These are phyloP conservation scores for Pseudoscleropodium purum DNA, from an alignment of 225 moss, liverwort and hornwort species.

Conservation along the genomic window DNA sequence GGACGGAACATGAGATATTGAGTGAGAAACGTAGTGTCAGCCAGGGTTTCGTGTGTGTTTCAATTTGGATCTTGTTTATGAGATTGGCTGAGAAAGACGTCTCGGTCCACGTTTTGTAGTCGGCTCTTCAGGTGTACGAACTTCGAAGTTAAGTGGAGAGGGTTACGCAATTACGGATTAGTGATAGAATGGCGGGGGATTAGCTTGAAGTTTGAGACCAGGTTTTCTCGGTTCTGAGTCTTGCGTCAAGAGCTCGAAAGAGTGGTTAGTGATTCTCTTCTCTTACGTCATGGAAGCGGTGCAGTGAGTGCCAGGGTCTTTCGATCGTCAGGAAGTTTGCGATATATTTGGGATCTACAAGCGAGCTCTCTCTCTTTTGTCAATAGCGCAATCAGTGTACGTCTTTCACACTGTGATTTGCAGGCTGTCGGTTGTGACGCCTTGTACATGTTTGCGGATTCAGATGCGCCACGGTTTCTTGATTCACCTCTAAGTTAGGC, in stretches of 20 bases:
- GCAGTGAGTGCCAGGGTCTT: background rate
- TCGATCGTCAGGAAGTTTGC: background rate
- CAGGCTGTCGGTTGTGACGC: background rate
- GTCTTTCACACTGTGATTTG: background rate
- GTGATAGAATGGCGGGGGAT: background rate
- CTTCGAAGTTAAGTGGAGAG: background rate
- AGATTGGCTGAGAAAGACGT: background rate
- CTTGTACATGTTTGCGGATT: background rate
- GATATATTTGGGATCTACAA: background rate
- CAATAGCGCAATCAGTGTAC: background rate
- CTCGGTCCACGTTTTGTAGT: background rate
- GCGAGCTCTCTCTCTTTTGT: constrained; percentile 53
- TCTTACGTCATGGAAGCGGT: background rate
- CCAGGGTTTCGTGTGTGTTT: background rate
- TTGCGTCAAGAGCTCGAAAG: background rate
- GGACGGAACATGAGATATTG: background rate
- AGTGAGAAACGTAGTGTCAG: background rate
- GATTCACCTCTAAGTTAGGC: background rate
- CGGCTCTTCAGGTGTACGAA: background rate
- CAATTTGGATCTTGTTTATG: background rate
- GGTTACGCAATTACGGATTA: background rate
- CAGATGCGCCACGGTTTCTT: background rate
- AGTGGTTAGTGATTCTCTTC: background rate
- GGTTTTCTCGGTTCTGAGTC: background rate
- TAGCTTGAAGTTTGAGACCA: background rate